Conservation (phyloP, 345 rosid genomes). For the Eucalyptus cloeziana region DNA sequence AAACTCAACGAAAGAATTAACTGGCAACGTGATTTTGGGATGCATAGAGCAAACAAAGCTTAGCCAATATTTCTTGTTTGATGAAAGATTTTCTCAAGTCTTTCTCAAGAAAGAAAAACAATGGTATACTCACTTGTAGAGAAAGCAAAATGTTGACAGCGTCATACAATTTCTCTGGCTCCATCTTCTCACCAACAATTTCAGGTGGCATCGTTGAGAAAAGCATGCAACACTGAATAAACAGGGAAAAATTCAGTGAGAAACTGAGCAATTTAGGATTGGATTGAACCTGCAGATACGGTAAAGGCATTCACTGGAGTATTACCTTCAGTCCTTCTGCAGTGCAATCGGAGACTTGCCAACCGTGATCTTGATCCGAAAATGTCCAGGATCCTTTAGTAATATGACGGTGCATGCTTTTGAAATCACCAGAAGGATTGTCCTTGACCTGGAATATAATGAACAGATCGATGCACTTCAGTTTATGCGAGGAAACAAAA, state of each 20-base stretch:
- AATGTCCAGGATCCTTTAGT: slow-evolving; percentile 44
- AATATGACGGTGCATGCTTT: slow-evolving; percentile 20
- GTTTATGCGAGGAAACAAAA: background rate
- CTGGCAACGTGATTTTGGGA: background rate
- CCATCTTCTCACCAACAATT: slow-evolving; percentile 30
- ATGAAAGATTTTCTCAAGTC: background rate
- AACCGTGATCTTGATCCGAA: slow-evolving; percentile 35
- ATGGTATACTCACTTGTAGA: slow-evolving; percentile 19
- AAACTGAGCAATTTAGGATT: background rate
- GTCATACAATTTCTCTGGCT: slow-evolving; percentile 24
- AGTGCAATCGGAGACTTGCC: slow-evolving; percentile 39
- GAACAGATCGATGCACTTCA: background rate
- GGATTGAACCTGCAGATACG: background rate
- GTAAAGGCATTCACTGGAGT: background rate
- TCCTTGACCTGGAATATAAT: slow-evolving; percentile 8
- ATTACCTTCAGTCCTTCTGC: slow-evolving; percentile 27
- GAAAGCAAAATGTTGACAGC: slow-evolving; percentile 39
- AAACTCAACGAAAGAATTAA: background rate
- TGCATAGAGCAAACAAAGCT: background rate
- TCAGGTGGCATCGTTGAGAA: slow-evolving; percentile 28
- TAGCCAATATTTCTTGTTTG: background rate
- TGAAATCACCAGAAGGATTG: slow-evolving; percentile 28
- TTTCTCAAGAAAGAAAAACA: background rate
- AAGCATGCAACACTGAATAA: slow-evolving; percentile 21
- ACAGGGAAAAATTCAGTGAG: background rate